Conservation (phyloP, 441 rosid genomes). For the Pelargonium australe region DNA sequence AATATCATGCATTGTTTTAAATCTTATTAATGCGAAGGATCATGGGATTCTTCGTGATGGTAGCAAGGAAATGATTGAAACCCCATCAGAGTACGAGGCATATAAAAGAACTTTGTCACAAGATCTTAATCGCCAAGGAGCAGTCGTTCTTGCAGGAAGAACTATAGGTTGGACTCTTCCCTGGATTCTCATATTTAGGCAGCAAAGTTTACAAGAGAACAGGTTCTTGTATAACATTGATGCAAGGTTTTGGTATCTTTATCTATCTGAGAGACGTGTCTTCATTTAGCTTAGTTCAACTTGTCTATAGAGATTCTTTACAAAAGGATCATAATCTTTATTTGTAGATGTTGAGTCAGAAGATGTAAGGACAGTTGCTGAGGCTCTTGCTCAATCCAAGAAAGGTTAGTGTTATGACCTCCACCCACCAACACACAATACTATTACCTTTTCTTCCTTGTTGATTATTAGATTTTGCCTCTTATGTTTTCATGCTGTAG, state of each 20-base stretch:
- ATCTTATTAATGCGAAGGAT: slow-evolving; percentile 36
- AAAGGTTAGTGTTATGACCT: slow-evolving; percentile 39
- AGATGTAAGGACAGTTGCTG: slow-evolving; percentile 73
- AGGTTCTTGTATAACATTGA: background rate
- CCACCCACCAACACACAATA: background rate
- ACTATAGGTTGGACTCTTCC: slow-evolving; percentile 46
- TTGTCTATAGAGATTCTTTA: slow-evolving; percentile 10
- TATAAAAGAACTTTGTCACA: slow-evolving; percentile 70
- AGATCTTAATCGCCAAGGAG: slow-evolving; percentile 84
- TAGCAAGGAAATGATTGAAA: slow-evolving; percentile 48
- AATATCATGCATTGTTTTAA: slow-evolving; percentile 14
- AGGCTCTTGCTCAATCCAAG: slow-evolving; percentile 69
- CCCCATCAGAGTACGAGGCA: slow-evolving; percentile 36
- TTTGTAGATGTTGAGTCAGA: slow-evolving; percentile 61
- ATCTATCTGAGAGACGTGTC: background rate
- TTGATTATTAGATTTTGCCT: slow-evolving; percentile 2
- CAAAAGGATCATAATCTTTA: slow-evolving; percentile 1
- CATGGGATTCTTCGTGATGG: slow-evolving; percentile 77
- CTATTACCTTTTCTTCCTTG: slow-evolving; percentile 15
- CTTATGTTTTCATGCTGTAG: slow-evolving; percentile 20
- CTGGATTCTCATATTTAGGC: slow-evolving; percentile 13
- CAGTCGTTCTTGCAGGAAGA: slow-evolving; percentile 91
- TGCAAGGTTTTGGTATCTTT: slow-evolving; percentile 3
- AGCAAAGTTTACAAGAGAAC: slow-evolving; percentile 6
- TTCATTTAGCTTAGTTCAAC: slow-evolving; percentile 12